Evolutionary conservation across 768 basidiomycete species (phyloP), one percentile per base, ranked within the genome.

Genomic region (Nidula microcarpa): DNA sequence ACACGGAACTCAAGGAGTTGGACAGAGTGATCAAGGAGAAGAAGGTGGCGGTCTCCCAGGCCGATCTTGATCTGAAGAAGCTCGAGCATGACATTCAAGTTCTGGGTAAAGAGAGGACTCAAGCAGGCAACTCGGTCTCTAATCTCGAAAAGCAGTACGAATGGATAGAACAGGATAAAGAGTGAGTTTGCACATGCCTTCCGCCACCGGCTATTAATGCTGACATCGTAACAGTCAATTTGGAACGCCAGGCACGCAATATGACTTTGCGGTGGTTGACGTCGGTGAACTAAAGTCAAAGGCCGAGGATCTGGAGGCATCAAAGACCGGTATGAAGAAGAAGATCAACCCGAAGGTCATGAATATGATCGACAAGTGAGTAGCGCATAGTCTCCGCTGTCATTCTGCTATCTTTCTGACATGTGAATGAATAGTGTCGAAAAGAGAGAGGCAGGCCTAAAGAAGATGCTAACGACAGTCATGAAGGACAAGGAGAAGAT

Each of bases 321-420:
- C 84, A 45, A 92, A 92, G 65, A 87, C 87, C 61, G 85, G 86
- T 17, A 86, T 93, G 85, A 95, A 94, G 74, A 93, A 94, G 74
- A 97, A 95, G 68, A 79, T 98, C 62, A 98, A 99, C 61, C 87
- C 87, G 3, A 97, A 96, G 68, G 94, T 94, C 45, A 85, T 97
- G 75, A 91, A 87, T 60, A 95, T 95, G 90, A 91, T 98, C 48
- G 96, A 97, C 59, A 87, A 82, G 94, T 97, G 56, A 54, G 85
- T 69, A 6, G 65, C 18, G 23, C 46, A 18, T 41, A 55, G 35
- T 30, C 16, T 11, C 39, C 48, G 4, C 33, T 16, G 17, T 14
- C 16, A 41, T n/a, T 8, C 39, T n/a, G 30, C 14, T n/a, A 9
- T 10, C 9, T n/a, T n/a, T 32, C 16, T 9, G 11, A 23, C 47